phyloP scores from a whole-genome alignment of 371 early-diverging fungal species.

The Mucor velutinosus region DNA sequence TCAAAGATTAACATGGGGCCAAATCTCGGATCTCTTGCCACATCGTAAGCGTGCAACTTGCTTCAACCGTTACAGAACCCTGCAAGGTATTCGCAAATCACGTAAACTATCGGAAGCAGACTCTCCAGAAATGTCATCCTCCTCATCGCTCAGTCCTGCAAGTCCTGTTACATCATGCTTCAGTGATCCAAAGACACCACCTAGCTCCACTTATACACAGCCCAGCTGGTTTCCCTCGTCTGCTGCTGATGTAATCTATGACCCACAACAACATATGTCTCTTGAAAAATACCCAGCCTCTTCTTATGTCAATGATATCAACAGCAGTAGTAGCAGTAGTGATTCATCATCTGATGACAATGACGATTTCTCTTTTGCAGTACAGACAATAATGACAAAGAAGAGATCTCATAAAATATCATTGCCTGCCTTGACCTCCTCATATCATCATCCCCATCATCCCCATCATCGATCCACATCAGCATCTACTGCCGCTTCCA shows the following conservation, averaged over 20 bases:
- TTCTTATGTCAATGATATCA: neutral
- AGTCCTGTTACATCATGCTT: constrained; percentile 13
- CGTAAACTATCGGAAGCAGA: constrained; percentile 23
- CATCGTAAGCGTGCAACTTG: constrained; percentile 55
- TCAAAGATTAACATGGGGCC: constrained; percentile 49
- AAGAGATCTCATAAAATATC: constrained; percentile 4
- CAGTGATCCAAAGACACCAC: constrained; percentile 5
- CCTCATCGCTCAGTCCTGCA: constrained; percentile 1
- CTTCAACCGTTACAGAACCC: constrained; percentile 48
- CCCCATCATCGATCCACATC: neutral
- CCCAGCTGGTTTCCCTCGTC: neutral
- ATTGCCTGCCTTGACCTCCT: constrained; percentile 2
- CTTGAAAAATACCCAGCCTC: neutral
- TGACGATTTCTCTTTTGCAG: constrained; percentile 3
- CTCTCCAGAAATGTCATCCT: constrained; percentile 6
- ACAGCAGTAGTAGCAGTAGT: constrained; percentile 1
- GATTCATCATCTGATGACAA: constrained; percentile 10
- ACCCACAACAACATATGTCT: neutral
- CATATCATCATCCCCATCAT: neutral
- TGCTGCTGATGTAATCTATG: constrained; percentile 12
- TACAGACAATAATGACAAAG: neutral
- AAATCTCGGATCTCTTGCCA: constrained; percentile 44
- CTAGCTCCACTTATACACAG: neutral
- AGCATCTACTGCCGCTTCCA: neutral
- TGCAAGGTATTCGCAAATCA: constrained; percentile 53